Conservation (phyloP, 345 rosid species). For the Syzygium grande region DNA sequence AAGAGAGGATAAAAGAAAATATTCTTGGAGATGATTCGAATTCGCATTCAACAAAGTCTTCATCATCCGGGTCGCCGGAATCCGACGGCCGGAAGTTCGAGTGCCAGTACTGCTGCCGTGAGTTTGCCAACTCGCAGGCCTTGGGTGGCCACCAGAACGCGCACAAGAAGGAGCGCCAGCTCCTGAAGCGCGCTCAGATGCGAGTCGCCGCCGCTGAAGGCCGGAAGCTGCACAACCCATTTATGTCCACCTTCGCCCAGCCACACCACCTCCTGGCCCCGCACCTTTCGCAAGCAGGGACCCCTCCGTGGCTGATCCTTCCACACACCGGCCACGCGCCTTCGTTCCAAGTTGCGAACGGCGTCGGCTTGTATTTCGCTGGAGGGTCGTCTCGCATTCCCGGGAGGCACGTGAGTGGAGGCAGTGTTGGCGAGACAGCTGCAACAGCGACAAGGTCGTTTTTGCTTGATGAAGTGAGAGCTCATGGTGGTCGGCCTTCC, state of each 20-base stretch:
- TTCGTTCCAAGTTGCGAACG: conserved; percentile 15
- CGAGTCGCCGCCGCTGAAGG: conserved; percentile 29
- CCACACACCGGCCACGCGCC: conserved; percentile 3
- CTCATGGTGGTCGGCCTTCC: conserved; percentile 16
- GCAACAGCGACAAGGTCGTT: neutral
- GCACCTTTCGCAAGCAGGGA: conserved; percentile 5
- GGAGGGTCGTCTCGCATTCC: neutral
- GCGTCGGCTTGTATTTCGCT: neutral
- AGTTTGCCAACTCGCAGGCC: conserved; percentile 90
- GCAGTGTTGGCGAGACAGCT: neutral
- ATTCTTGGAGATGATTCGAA: neutral
- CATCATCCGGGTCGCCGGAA: neutral
- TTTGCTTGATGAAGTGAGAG: conserved; percentile 7
- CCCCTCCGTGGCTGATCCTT: conserved; percentile 31
- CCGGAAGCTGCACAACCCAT: conserved; percentile 20
- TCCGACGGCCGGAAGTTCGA: conserved; percentile 49
- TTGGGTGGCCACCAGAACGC: conserved; percentile 99
- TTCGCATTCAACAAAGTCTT: neutral
- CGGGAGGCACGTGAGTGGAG: conserved; percentile 9
- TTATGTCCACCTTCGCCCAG: conserved; percentile 46
- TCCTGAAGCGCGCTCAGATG: conserved; percentile 71
- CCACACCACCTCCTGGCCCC: conserved; percentile 49
- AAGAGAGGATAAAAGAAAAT: neutral
- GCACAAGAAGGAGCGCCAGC: conserved; percentile 91
- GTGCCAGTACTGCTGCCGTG: conserved; percentile 92